These are phyloP conservation scores for Acanthamoeba royreba DNA, from an alignment of 208 protist genomes.

Conservation along the genomic window DNA sequence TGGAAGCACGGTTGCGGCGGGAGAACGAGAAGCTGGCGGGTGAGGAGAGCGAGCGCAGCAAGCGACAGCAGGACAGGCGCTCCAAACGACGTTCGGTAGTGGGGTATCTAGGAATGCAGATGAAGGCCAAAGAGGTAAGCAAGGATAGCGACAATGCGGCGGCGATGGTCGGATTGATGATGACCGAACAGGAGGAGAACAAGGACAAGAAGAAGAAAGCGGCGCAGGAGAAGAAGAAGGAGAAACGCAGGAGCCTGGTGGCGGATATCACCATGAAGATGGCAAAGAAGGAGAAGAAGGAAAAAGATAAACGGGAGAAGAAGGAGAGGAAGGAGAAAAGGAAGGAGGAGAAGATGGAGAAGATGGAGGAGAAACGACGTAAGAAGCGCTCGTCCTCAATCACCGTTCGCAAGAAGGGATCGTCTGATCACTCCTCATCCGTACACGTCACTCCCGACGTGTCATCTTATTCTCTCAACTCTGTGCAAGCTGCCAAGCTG, in stretches of 20 bases:
- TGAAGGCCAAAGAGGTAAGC: neutral
- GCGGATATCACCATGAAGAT: neutral
- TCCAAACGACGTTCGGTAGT: neutral
- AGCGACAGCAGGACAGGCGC: no score
- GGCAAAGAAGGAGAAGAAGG: neutral
- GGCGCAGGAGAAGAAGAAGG: neutral
- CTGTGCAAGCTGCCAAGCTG: neutral
- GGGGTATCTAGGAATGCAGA: no score
- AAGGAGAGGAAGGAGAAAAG: neutral
- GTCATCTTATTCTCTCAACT: neutral
- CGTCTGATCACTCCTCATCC: neutral
- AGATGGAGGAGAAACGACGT: neutral
- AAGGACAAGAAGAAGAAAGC: neutral
- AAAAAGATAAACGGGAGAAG: neutral
- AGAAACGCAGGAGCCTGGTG: neutral
- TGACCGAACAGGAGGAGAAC: neutral
- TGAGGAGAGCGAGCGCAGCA: neutral
- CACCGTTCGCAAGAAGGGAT: neutral
- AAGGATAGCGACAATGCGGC: neutral
- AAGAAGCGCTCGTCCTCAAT: neutral
- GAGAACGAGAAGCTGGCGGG: neutral
- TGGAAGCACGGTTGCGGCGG: neutral
- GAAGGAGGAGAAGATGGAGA: neutral
- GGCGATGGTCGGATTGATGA: no score
- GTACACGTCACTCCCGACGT: no score